Percentiles rank a stretch among this genome's conserved stretches.
Evolutionary conservation across 2,329 filamentous ascomycete genomes (phyloP).

Genomic region (Aspergillus ustus): DNA sequence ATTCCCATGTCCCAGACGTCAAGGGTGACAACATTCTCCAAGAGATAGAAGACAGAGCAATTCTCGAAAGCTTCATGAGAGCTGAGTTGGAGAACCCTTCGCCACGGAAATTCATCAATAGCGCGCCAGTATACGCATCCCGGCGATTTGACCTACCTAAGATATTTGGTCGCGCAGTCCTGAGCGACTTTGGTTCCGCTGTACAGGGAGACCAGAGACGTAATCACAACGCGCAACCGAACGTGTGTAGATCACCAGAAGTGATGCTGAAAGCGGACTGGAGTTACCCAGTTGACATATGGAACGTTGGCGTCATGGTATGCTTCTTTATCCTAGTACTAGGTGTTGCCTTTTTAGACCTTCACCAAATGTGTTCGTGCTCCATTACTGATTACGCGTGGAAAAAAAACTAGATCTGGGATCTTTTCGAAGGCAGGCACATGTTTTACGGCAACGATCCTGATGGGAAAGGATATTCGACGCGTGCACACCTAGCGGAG

Average conservation of each 20-base stretch:
- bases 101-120: constrained; percentile 41
- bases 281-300: constrained; percentile 56
- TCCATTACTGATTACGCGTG: constrained; percentile 6
- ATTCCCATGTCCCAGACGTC: constrained; percentile 39
- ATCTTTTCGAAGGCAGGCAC: constrained; percentile 51
- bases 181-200: constrained; percentile 47
- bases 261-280: constrained; percentile 53
- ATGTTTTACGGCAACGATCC: constrained; percentile 50
- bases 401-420: constrained; percentile 48
- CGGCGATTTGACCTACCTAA: constrained; percentile 39
- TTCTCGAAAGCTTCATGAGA: constrained; percentile 41
- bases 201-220: constrained; percentile 42
- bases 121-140: constrained; percentile 41
- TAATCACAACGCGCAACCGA: constrained; percentile 50
- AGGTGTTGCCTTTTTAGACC: neutral
- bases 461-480: constrained; percentile 38
- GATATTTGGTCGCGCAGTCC: constrained; percentile 36
- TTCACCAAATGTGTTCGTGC: neutral
- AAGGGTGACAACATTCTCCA: constrained; percentile 50
- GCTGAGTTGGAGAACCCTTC: constrained; percentile 43
- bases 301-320: constrained; percentile 57
- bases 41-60: constrained; percentile 40
- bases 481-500: constrained; percentile 51
- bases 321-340: constrained; percentile 22
- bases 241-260: constrained; percentile 43